These are phyloP conservation scores for Chlamydomonas applanata DNA, from an alignment of 139 green algal genomes.

Conservation along the genomic window DNA sequence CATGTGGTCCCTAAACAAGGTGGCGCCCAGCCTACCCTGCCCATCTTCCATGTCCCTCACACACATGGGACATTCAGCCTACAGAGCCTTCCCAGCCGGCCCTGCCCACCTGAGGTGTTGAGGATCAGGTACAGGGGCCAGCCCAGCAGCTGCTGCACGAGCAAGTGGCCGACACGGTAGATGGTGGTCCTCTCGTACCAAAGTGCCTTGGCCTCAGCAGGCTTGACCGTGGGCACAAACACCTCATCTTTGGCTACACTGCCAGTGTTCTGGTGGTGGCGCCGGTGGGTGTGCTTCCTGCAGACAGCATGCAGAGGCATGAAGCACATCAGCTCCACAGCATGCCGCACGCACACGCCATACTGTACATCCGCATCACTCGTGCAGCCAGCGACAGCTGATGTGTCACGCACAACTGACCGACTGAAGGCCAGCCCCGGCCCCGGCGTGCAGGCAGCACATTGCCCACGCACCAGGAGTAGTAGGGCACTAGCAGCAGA, in stretches of 20 bases:
- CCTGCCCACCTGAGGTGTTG: conserved; percentile 73
- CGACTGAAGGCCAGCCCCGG: background rate
- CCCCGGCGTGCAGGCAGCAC: no score
- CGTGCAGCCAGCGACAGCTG: background rate
- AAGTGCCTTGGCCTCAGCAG: background rate
- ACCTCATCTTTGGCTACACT: conserved; percentile 79
- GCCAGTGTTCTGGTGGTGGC: conserved; percentile 89
- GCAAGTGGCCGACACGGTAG: conserved; percentile 52
- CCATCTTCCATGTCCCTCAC: no score
- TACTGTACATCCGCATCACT: background rate
- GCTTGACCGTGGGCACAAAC: conserved; percentile 66
- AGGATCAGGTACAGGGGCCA: conserved; percentile 84
- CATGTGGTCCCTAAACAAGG: no score
- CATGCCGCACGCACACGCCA: background rate
- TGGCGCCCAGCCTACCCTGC: no score
- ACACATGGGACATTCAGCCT: no score
- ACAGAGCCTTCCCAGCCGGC: conserved; percentile 25
- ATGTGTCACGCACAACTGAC: background rate
- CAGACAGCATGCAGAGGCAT: conserved; percentile 1
- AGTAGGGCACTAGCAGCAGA: conserved; percentile 85
- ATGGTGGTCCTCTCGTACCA: conserved; percentile 16
- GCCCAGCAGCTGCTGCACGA: conserved; percentile 64
- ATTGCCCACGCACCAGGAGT: conserved; percentile 68
- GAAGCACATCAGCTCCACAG: background rate
- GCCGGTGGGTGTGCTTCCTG: conserved; percentile 89